Base-by-base conservation (phyloP, 805 yeast species). In the Sugiyamaella chiloensis region DNA sequence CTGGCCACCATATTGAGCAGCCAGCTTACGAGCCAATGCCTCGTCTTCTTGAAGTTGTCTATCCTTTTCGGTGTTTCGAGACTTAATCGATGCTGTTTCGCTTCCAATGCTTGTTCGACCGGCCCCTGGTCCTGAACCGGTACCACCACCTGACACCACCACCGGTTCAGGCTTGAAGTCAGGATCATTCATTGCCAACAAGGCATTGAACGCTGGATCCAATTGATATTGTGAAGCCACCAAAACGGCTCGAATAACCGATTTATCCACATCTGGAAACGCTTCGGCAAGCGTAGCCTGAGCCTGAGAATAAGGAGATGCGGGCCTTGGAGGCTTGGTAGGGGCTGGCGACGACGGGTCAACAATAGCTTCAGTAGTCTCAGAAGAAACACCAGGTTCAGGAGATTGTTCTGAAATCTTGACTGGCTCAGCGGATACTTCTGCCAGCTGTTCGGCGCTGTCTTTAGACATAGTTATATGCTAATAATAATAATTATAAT, bases 191-290 rank as follows among this genome's bases (percentile, higher is more conserved):
- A 87, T 68, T 56, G 78, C 87, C 51, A 91, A 71, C 58, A 90
- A 70, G 0, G 96, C 97, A 64, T 84, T 85, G 71, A 91, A 91
- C 1, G 96, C 95, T 1, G 86, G 82, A 57, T 88, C 96, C 37
- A 87, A 63, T 41, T 76, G 72, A 24, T 95, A 96, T 41, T 75
- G 79, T 16, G 95, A 80, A 2, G 98, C 98, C 62, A 93, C 86
- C 48, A 90, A 71, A 1, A 87, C 83, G 24, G 95, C 89, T 46
- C 81, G 79, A 52, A 87, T 73, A 57, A 81, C 78, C 52, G 80
- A 78, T 24, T 77, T 85, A 35, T 88, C 96, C 20, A 81, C 66
- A 14, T 72, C 69, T 1, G 99, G 98, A 64, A 91, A 91, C 0
- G 97, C 97, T 19, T 87, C 96, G 57, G 75, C 73, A 53, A 91